Percentiles rank a stretch among this genome's conserved stretches.
Evolutionary conservation across 345 rosid species (phyloP).

Genomic region (Hirschfeldia incana): DNA sequence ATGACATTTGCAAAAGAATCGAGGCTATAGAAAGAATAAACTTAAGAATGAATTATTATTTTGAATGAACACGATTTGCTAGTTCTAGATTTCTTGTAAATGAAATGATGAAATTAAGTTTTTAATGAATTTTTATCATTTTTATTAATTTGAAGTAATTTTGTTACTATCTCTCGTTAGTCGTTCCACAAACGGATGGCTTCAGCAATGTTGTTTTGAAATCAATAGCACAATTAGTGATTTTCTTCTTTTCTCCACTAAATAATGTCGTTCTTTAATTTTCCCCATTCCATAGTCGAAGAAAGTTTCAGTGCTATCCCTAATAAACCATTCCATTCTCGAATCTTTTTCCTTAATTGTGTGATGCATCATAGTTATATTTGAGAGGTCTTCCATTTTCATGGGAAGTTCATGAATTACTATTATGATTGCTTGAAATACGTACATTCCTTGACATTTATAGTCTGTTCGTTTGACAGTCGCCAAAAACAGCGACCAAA

Average conservation of each 20-base stretch:
- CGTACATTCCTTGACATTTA: neutral
- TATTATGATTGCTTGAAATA: neutral
- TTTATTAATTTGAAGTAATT: neutral
- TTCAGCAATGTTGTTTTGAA: neutral
- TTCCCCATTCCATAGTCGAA: neutral
- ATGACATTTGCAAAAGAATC: neutral
- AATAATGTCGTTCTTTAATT: neutral
- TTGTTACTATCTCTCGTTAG: neutral
- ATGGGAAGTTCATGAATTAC: neutral
- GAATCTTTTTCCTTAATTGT: neutral
- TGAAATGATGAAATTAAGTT: neutral
- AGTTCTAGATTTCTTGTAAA: neutral
- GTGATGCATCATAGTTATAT: neutral
- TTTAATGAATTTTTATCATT: neutral
- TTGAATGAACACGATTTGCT: neutral
- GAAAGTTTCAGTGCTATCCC: neutral
- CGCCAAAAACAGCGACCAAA: neutral
- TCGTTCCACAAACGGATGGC: neutral
- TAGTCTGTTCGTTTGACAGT: neutral
- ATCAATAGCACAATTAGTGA: neutral
- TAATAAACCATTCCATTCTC: neutral
- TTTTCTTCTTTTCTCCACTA: neutral
- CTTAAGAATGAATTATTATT: neutral
- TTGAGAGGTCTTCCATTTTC: neutral
- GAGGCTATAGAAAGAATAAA: neutral